Conservation (phyloP, 1,284 basidiomycete species). For the Ceratobasidium sp. region DNA sequence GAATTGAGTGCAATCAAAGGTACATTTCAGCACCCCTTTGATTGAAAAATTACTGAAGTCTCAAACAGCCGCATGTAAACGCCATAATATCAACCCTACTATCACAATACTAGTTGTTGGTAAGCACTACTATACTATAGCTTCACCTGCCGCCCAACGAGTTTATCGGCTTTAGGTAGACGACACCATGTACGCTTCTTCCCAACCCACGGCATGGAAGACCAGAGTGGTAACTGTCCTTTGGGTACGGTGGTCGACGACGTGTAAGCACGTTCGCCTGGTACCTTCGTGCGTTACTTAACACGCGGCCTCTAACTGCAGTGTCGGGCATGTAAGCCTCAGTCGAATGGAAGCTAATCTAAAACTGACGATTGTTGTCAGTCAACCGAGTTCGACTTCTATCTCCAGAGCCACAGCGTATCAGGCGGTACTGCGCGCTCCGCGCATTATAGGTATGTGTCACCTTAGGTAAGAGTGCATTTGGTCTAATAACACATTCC, state of each 20-base stretch:
- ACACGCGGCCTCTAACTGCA: background rate
- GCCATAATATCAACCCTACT: constrained; percentile 41
- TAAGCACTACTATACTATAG: background rate
- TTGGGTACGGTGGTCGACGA: constrained; percentile 75
- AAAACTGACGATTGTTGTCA: constrained; percentile 7
- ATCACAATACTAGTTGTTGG: constrained; percentile 48
- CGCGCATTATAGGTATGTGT: constrained; percentile 39
- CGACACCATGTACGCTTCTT: constrained; percentile 65
- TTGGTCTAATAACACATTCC: constrained; percentile 56
- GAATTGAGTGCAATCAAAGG: constrained; percentile 61
- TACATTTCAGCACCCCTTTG: constrained; percentile 46
- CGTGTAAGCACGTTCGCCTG: constrained; percentile 1
- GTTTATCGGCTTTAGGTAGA: constrained; percentile 43
- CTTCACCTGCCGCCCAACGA: no score
- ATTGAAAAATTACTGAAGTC: background rate
- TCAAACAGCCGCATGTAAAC: constrained; percentile 40
- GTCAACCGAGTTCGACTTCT: constrained; percentile 79
- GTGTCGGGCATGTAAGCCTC: constrained; percentile 27
- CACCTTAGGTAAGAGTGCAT: background rate
- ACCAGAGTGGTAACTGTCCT: constrained; percentile 75
- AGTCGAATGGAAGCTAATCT: constrained; percentile 54
- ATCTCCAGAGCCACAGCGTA: constrained; percentile 78
- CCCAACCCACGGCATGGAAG: constrained; percentile 66
- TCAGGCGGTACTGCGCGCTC: constrained; percentile 50
- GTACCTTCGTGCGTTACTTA: background rate